Conservation (phyloP, 306 rosid species). For the Cicer chorassanicum region DNA sequence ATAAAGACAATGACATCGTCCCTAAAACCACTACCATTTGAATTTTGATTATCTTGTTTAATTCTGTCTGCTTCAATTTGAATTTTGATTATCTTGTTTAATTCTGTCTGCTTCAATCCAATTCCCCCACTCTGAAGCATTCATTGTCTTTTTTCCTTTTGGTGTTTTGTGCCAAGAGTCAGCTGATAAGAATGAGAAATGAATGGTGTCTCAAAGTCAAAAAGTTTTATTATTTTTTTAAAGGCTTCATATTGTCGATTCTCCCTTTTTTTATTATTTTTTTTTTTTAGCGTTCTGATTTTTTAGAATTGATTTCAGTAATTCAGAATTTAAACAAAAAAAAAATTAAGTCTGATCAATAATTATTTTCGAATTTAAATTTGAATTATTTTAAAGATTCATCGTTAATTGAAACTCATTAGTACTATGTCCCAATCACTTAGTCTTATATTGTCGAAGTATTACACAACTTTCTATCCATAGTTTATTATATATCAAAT, state of each 20-base stretch:
- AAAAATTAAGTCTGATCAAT: too few species aligned
- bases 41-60: constrained; percentile 32
- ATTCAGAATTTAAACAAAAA: too few species aligned
- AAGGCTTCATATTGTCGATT: constrained; percentile 14
- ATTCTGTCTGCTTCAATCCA: constrained; percentile 41
- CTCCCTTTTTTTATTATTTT: too few species aligned
- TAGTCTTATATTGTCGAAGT: too few species aligned
- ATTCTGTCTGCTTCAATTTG: constrained; percentile 42
- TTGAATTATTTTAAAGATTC: too few species aligned
- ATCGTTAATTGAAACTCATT: too few species aligned
- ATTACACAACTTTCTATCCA: too few species aligned
- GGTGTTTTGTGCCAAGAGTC: constrained; percentile 32
- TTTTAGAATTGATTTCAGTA: too few species aligned
- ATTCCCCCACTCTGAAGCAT: constrained; percentile 42
- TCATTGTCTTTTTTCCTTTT: constrained; percentile 44
- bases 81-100: constrained; percentile 32
- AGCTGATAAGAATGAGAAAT: constrained; percentile 48
- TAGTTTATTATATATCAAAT: too few species aligned
- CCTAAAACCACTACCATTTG: constrained; percentile 49
- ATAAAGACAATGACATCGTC: constrained; percentile 50
- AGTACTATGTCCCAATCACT: too few species aligned
- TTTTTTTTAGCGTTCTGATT: too few species aligned
- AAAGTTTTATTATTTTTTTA: background rate
- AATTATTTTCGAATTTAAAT: too few species aligned
- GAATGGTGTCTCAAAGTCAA: constrained; percentile 45